A percentile compares a stretch with the other conserved stretches of the same genome.
Evolutionary conservation across 148 eudicot genomes (phyloP).

Genomic region (Heliamphora exappendiculata): DNA sequence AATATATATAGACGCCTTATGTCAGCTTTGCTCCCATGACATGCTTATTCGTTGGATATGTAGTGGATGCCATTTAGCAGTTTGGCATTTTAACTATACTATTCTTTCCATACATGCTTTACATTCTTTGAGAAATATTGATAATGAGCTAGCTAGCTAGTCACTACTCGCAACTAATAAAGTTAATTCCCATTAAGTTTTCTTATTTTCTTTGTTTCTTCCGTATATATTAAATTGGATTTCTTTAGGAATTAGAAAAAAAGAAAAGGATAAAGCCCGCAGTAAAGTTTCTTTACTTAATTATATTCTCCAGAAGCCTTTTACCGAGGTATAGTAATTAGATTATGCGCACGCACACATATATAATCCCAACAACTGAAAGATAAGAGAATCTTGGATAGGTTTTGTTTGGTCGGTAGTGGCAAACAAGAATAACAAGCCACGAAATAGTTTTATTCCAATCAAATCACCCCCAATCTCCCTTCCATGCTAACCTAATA

Average conservation of each 20-base stretch:
- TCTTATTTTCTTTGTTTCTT: neutral
- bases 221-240: neutral
- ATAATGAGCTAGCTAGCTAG: constrained; percentile 1
- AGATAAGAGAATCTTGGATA: too few species aligned
- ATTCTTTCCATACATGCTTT: neutral
- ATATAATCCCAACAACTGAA: too few species aligned
- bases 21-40: neutral
- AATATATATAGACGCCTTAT: too few species aligned
- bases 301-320: neutral
- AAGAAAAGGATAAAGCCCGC: too few species aligned
- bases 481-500: neutral
- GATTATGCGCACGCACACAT: too few species aligned
- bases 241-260: too few species aligned
- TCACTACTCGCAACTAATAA: too few species aligned
- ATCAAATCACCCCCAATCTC: neutral
- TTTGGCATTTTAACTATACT: neutral
- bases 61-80: constrained; percentile 1
- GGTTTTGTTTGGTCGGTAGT: neutral
- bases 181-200: neutral
- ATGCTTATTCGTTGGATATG: neutral
- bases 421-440: neutral
- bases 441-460: neutral
- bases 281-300: neutral
- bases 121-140: neutral
- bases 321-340: too few species aligned